phyloP scores from a whole-genome alignment of 371 early-diverging fungal genomes.

The Mortierella sp. region DNA sequence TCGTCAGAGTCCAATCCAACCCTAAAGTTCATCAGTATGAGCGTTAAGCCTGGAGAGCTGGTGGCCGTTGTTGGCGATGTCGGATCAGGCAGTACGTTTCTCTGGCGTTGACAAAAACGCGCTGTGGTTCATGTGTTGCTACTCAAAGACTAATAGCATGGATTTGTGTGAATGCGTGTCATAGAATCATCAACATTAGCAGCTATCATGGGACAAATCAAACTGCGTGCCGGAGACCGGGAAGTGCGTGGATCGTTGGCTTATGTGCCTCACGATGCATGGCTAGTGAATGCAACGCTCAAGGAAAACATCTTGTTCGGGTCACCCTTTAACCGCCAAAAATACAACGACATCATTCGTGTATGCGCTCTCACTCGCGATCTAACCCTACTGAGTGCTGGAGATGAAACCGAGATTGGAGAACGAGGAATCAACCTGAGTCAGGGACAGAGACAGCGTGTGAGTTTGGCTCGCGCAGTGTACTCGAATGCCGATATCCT shows the following conservation, averaged over 20 bases:
- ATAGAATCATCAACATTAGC: constrained; percentile 66
- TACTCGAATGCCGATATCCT: constrained; percentile 70
- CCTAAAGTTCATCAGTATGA: constrained; percentile 63
- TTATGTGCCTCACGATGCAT: constrained; percentile 78
- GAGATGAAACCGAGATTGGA: constrained; percentile 87
- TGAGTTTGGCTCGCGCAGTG: constrained; percentile 78
- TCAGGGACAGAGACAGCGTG: constrained; percentile 77
- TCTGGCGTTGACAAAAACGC: too few species aligned
- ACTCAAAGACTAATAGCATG: too few species aligned
- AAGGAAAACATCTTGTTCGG: constrained; percentile 84
- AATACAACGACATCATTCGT: constrained; percentile 65
- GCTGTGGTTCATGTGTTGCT: not conserved
- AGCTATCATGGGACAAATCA: constrained; percentile 74
- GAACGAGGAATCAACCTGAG: constrained; percentile 84
- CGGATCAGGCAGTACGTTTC: constrained; percentile 63
- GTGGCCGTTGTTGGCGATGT: constrained; percentile 79
- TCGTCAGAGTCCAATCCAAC: constrained; percentile 59
- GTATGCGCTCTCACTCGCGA: constrained; percentile 75
- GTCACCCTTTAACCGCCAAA: constrained; percentile 56
- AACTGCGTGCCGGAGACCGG: constrained; percentile 55
- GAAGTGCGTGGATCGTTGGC: constrained; percentile 64
- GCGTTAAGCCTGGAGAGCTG: constrained; percentile 61
- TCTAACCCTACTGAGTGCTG: constrained; percentile 70
- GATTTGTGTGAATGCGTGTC: too few species aligned
- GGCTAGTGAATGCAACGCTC: constrained; percentile 76